Evolutionary conservation across 768 basidiomycete genomes (phyloP).

Genomic region (Suillus plorans): DNA sequence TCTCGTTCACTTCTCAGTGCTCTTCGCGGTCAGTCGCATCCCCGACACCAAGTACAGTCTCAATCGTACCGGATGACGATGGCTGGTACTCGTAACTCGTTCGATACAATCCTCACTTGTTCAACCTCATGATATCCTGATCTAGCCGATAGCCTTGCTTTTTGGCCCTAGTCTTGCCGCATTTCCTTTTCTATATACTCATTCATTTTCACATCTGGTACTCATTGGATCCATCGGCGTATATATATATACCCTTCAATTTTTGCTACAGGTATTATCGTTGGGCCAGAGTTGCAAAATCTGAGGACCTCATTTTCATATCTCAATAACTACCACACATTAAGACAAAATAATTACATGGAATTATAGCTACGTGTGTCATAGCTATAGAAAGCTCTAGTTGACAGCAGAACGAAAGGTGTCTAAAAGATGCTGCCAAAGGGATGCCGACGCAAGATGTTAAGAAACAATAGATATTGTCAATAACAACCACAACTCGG

Average conservation of each 20-base stretch:
- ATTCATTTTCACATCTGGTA: neutral
- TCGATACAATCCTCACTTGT: constrained; percentile 11
- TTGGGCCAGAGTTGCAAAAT: no score
- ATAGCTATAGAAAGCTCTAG: no score
- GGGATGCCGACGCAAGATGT: no score
- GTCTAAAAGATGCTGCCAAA: no score
- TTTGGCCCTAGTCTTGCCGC: neutral
- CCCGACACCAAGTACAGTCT: constrained; percentile 77
- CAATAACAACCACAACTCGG: no score
- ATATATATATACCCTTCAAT: constrained; percentile 36
- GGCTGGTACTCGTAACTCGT: constrained; percentile 72
- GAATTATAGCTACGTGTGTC: no score
- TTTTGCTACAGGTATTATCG: constrained; percentile 34
- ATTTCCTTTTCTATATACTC: constrained; percentile 1
- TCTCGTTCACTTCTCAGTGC: constrained; percentile 14
- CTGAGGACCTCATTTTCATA: no score
- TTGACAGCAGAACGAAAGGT: no score
- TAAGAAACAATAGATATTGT: no score
- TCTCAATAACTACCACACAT: no score
- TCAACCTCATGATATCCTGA: constrained; percentile 11
- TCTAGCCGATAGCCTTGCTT: constrained; percentile 3
- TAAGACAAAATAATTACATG: no score
- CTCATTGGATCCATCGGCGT: constrained; percentile 11
- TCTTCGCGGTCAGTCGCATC: constrained; percentile 49
- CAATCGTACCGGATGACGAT: constrained; percentile 65